phyloP scores from a whole-genome alignment of 2,329 filamentous ascomycete species.

The Pyricularia grisea region DNA sequence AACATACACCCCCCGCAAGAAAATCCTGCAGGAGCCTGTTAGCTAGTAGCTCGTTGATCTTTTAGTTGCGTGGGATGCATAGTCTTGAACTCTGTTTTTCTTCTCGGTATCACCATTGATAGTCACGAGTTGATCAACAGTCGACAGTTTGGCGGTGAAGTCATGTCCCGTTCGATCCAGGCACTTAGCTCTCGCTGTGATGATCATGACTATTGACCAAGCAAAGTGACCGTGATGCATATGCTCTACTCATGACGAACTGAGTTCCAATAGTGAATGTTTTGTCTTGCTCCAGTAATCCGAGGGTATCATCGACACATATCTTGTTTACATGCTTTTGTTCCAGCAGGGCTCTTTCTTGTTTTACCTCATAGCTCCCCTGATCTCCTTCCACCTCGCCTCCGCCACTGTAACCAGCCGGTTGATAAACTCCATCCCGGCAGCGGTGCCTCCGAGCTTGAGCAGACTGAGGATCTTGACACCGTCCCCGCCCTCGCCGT shows the following conservation, averaged over 20 bases:
- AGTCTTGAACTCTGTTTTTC: background rate
- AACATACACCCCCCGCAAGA: background rate
- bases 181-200: background rate
- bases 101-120: background rate
- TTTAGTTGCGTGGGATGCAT: background rate
- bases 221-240: background rate
- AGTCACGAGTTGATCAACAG: background rate
- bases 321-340: background rate
- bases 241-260: background rate
- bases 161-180: background rate
- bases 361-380: conserved; percentile 24
- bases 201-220: background rate
- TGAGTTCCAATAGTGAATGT: background rate
- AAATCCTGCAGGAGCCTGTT: background rate
- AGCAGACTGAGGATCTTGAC: conserved; percentile 62
- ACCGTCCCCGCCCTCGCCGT: conserved; percentile 37
- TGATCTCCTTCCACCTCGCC: conserved; percentile 54
- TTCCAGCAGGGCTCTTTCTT: background rate
- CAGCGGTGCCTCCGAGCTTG: conserved; percentile 69
- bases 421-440: conserved; percentile 55
- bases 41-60: background rate
- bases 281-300: background rate
- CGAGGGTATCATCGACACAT: background rate
- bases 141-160: background rate
- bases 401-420: conserved; percentile 50